Base-by-base conservation (phyloP, 2,329 filamentous ascomycete genomes). In the Sphaceloma murrayae region DNA sequence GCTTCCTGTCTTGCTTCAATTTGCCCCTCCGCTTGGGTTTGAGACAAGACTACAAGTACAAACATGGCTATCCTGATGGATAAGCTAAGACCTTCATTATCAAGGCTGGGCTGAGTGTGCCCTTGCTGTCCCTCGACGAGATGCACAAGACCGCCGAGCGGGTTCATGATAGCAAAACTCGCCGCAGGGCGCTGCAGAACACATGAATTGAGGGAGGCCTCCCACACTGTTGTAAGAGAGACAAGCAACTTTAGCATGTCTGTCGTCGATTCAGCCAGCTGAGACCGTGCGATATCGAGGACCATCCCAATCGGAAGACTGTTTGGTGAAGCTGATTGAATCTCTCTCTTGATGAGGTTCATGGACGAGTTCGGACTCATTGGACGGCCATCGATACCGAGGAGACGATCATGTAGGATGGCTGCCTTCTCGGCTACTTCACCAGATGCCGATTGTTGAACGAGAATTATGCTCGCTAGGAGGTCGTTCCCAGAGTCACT, bases 31-130 rank as follows among this genome's bases (percentile, higher is more conserved):
- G 13, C 6, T 1, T 10, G n/a, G 2, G 61, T 61, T 1, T 59
- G 60, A 13, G 64, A 62, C 22, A 87, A 57, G 0, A 91, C 58
- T 38, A 71, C 72, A 4, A 70, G 67, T 0, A 77, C 73, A 58
- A 87, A 94, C 38, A 81, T 69, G 1, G 81, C 77, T 66, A 93
- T 83, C 45, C 89, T 74, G 10, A 85, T 75, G 1, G 85, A 77
- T 44, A 83, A 68, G 2, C 85, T 85, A 22, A 79, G 75, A 0
- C 83, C 83, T 51, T 75, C 36, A 30, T 30, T 40, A 26, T 40
- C 36, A 8, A 13, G 19, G n/a, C 7, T 11, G 7, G 24, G 7
- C 13, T n/a, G n/a, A 10, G 17, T 2, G n/a, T 10, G n/a, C 24
- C 14, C 19, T 7, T 16, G 17, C 18, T 30, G 24, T 11, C 36